Conservation (phyloP, 495 filamentous ascomycete species). For the Podospora didyma region DNA sequence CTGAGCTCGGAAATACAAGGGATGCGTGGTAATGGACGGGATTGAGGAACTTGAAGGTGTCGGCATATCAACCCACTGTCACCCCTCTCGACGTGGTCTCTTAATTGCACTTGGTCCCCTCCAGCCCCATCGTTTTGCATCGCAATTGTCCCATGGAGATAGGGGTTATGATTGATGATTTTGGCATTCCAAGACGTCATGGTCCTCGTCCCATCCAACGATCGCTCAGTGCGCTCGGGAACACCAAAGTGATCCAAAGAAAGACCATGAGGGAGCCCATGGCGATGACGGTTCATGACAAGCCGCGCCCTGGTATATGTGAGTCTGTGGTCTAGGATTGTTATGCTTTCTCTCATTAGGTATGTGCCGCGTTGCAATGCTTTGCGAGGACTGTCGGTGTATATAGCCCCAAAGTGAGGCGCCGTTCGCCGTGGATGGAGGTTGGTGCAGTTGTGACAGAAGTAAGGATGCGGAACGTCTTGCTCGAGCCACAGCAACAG, state of each 20-base stretch:
- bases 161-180: conserved; percentile 3
- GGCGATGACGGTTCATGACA: conserved; percentile 5
- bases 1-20: not conserved
- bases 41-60: not conserved
- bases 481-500: conserved; percentile 5
- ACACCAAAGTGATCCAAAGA: not conserved
- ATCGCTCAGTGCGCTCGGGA: not conserved
- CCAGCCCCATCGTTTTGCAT: not conserved
- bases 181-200: not conserved
- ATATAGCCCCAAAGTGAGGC: not conserved
- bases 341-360: not conserved
- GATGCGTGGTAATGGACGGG: too few species aligned
- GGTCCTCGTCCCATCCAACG: not conserved
- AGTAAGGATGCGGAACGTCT: conserved; percentile 1
- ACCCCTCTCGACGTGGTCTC: not conserved
- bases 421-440: conserved; percentile 1
- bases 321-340: not conserved
- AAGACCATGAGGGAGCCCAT: conserved; percentile 3
- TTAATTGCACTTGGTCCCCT: not conserved
- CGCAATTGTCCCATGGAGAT: not conserved
- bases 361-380: not conserved
- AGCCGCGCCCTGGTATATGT: conserved; percentile 3
- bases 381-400: not conserved
- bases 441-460: conserved; percentile 2
- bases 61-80: not conserved